phyloP scores from a whole-genome alignment of 1,284 basidiomycete genomes.

The Paramarasmius palmivorus region DNA sequence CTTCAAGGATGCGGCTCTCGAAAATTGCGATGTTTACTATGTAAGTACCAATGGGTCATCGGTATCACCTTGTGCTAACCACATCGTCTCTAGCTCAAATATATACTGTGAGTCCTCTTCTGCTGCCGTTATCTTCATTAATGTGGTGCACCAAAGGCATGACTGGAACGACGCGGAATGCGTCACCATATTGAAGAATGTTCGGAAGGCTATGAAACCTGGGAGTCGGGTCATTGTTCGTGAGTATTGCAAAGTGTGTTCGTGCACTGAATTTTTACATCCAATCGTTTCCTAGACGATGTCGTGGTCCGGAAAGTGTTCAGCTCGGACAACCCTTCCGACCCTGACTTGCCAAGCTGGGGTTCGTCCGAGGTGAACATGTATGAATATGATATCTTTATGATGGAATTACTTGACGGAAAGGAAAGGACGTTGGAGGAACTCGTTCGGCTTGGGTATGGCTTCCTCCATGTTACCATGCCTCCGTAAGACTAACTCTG shows the following conservation, averaged over 20 bases:
- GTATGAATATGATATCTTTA: constrained; percentile 28
- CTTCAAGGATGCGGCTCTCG: constrained; percentile 39
- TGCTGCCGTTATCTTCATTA: background rate
- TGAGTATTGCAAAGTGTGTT: constrained; percentile 14
- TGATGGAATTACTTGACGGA: constrained; percentile 19
- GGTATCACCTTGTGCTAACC: background rate
- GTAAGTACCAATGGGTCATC: constrained; percentile 28
- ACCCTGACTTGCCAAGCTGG: constrained; percentile 27
- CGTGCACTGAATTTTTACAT: too few relatives aligned
- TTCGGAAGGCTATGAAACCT: constrained; percentile 27
- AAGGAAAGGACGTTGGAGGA: constrained; percentile 8
- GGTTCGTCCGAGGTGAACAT: constrained; percentile 24
- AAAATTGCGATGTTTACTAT: constrained; percentile 44
- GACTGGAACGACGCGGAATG: constrained; percentile 28
- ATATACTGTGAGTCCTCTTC: constrained; percentile 9
- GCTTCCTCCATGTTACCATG: background rate
- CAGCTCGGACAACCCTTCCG: background rate
- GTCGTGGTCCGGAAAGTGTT: too few relatives aligned
- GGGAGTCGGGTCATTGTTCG: constrained; percentile 29
- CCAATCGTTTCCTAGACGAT: too few relatives aligned
- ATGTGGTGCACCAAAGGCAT: constrained; percentile 15
- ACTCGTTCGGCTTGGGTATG: constrained; percentile 11
- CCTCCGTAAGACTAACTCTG: background rate
- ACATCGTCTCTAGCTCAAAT: constrained; percentile 8
- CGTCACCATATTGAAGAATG: constrained; percentile 25